Evolutionary conservation across 352 stramenopile species (phyloP).

Genomic region (Pythium apleroticum): DNA sequence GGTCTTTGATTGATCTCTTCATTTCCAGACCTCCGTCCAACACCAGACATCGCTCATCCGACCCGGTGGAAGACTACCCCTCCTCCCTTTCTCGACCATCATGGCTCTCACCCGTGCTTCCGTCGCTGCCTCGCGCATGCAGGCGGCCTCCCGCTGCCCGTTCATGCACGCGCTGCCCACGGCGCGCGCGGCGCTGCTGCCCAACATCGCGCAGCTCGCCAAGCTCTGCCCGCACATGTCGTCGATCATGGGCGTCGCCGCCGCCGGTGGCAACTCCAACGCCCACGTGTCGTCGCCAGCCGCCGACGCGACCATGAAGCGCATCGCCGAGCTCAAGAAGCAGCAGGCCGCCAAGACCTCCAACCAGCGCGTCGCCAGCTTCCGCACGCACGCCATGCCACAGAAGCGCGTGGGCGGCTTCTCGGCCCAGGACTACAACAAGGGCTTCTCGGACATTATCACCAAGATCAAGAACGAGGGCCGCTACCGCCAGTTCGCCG

Average conservation of each 20-base stretch:
- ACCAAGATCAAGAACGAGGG: conserved; percentile 84
- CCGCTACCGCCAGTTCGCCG: conserved; percentile 85
- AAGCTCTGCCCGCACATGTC: conserved; percentile 89
- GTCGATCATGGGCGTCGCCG: conserved; percentile 63
- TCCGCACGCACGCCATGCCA: conserved; percentile 52
- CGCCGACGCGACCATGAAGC: conserved; percentile 68
- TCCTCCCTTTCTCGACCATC: conserved; percentile 12
- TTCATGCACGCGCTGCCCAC: conserved; percentile 84
- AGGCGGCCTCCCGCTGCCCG: conserved; percentile 73
- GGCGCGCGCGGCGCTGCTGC: conserved; percentile 68
- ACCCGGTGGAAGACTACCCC: neutral
- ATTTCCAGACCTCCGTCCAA: conserved; percentile 36
- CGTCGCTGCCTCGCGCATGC: conserved; percentile 63
- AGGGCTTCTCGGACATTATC: conserved; percentile 75
- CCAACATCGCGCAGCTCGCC: conserved; percentile 83
- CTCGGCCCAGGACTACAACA: conserved; percentile 59
- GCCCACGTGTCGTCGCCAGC: conserved; percentile 53
- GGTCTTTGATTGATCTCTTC: conserved; percentile 7
- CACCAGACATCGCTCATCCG: conserved; percentile 15
- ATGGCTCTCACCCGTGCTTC: conserved; percentile 76
- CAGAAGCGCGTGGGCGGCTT: conserved; percentile 68
- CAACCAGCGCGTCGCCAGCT: conserved; percentile 45
- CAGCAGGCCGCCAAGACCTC: conserved; percentile 44
- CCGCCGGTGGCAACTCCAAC: conserved; percentile 53
- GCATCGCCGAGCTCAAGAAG: conserved; percentile 72